Percentiles rank a stretch among this genome's conserved stretches.
phyloP scores from a whole-genome alignment of 2,329 filamentous ascomycete species.

The Laburnicola sp. region DNA sequence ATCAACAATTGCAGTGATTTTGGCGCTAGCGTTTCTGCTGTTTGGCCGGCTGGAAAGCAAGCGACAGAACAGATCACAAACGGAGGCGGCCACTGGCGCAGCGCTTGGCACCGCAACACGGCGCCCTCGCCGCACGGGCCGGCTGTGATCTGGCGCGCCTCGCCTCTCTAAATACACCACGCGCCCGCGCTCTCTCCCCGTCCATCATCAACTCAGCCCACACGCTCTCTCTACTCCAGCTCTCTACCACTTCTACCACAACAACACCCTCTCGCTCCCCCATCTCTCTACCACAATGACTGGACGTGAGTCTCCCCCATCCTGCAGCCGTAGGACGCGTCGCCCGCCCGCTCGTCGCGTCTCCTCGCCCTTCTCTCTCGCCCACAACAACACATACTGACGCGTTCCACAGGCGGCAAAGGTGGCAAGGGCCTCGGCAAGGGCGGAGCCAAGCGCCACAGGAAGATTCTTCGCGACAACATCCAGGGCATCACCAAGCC shows the following conservation, averaged over 20 bases:
- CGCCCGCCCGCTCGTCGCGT: conserved; percentile 12
- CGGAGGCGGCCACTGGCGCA: conserved; percentile 33
- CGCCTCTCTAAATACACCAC: conserved; percentile 30
- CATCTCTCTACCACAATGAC: conserved; percentile 50
- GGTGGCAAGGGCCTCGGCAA: conserved; percentile 98
- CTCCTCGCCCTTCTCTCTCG: conserved; percentile 6
- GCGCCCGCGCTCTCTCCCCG: conserved; percentile 16
- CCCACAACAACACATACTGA: conserved; percentile 47
- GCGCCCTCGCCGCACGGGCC: conserved; percentile 35
- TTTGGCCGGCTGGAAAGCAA: conserved; percentile 6
- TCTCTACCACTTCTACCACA: conserved; percentile 10
- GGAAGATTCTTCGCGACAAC: conserved; percentile 99
- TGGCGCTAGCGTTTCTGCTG: conserved; percentile 25
- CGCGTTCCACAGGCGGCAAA: conserved; percentile 72
- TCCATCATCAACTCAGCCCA: conserved; percentile 25
- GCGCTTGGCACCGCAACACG: conserved; percentile 20
- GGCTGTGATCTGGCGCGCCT: conserved; percentile 37
- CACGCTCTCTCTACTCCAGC: conserved; percentile 13
- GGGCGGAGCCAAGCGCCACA: conserved; percentile 97
- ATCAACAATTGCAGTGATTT: conserved; percentile 31
- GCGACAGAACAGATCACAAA: conserved; percentile 24
- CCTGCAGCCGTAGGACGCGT: conserved; percentile 9
- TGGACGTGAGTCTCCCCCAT: conserved; percentile 51
- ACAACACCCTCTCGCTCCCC: conserved; percentile 23
- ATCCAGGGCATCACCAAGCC: conserved; percentile 99